Conservation (phyloP, 805 yeast species). For the Metschnikowia proteae region DNA sequence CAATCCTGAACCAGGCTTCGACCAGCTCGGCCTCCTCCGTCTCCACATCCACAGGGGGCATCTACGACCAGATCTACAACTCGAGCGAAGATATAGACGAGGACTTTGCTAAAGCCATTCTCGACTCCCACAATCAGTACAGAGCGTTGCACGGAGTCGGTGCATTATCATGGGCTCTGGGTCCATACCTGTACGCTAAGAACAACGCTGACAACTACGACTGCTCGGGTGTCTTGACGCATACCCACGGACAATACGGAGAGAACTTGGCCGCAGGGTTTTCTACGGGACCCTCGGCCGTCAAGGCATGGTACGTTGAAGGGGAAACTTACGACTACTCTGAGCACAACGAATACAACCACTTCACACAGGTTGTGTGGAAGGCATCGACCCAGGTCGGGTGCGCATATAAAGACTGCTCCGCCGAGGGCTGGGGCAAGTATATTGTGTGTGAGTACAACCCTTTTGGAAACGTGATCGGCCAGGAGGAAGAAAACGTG, state of each 20-base stretch:
- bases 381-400: constrained; percentile 28
- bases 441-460: constrained; percentile 33
- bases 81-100: constrained; percentile 24
- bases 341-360: constrained; percentile 26
- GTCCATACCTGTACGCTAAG: constrained; percentile 33
- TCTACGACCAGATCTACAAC: constrained; percentile 19
- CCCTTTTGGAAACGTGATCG: constrained; percentile 36
- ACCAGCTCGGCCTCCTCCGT: neutral
- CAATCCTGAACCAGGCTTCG: neutral
- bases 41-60: constrained; percentile 11
- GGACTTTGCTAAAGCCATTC: constrained; percentile 27
- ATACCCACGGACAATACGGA: constrained; percentile 39
- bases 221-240: constrained; percentile 34
- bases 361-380: constrained; percentile 33
- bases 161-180: constrained; percentile 29
- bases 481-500: constrained; percentile 26
- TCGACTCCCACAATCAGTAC: constrained; percentile 33
- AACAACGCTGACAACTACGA: constrained; percentile 34
- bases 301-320: constrained; percentile 41
- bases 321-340: constrained; percentile 27
- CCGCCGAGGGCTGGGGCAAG: constrained; percentile 29
- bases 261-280: constrained; percentile 40
- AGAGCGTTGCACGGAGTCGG: constrained; percentile 30
- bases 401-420: constrained; percentile 32
- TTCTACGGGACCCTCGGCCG: constrained; percentile 28